Conservation (phyloP, 306 rosid species). For the Rosa lucieae region DNA sequence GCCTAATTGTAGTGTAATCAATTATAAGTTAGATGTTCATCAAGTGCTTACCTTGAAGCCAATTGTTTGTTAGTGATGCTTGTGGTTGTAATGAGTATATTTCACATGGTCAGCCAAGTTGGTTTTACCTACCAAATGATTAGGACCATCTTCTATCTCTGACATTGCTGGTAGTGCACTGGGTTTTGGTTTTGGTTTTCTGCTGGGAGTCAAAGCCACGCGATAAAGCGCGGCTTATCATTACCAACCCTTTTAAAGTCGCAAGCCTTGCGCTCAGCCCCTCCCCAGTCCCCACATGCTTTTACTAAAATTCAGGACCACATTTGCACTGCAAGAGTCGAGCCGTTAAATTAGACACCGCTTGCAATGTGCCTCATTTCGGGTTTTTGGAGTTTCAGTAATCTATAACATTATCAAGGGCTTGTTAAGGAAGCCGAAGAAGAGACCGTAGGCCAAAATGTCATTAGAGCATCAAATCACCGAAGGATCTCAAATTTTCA, state of each 20-base stretch:
- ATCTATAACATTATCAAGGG: background rate
- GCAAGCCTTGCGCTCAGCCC: constrained; percentile 20
- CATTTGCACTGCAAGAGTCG: constrained; percentile 8
- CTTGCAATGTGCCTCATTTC: background rate
- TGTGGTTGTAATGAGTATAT: constrained; percentile 7
- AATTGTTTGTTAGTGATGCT: background rate
- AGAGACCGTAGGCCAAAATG: background rate
- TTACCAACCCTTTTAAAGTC: constrained; percentile 27
- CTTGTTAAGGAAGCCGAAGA: background rate
- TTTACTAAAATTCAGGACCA: constrained; percentile 45
- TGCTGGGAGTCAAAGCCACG: constrained; percentile 35
- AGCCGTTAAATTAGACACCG: background rate
- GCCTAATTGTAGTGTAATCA: background rate
- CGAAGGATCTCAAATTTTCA: background rate
- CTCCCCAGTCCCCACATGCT: constrained; percentile 25
- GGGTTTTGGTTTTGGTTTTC: constrained; percentile 19
- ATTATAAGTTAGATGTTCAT: background rate
- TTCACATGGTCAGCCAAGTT: constrained; percentile 33
- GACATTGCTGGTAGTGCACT: constrained; percentile 47
- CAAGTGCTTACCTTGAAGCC: background rate
- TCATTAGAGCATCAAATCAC: background rate
- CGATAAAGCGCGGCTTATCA: constrained; percentile 30
- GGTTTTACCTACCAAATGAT: constrained; percentile 49
- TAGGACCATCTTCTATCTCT: constrained; percentile 23
- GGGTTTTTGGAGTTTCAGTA: background rate